Conservation (phyloP, 1,284 basidiomycete genomes). For the Exsudoporus floridanus region DNA sequence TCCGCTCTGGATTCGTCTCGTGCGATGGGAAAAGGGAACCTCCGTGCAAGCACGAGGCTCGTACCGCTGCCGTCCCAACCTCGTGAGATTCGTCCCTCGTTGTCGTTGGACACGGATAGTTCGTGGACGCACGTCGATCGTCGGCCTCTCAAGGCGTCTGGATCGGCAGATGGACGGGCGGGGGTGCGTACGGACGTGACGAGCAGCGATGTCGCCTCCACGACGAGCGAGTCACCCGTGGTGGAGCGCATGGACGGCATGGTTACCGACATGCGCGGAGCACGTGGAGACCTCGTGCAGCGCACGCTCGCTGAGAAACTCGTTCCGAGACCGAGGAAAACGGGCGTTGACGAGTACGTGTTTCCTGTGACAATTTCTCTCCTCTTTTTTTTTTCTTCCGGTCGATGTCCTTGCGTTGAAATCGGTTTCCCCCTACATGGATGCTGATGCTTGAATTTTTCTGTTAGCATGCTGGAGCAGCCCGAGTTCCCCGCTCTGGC, state of each 20-base stretch:
- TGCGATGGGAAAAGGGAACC: neutral
- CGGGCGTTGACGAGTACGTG: slow-evolving; percentile 62
- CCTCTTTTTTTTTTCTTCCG: too few species aligned
- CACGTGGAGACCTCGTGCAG: slow-evolving; percentile 26
- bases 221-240: slow-evolving; percentile 53
- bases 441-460: slow-evolving; percentile 18
- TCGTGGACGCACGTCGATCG: slow-evolving; percentile 53
- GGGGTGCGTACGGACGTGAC: slow-evolving; percentile 26
- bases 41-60: slow-evolving; percentile 2
- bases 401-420: too few species aligned
- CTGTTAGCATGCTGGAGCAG: slow-evolving; percentile 63
- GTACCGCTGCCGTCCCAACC: neutral
- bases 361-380: too few species aligned
- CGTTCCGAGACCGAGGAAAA: slow-evolving; percentile 57
- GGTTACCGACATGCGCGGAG: slow-evolving; percentile 24
- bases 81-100: slow-evolving; percentile 13
- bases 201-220: slow-evolving; percentile 55
- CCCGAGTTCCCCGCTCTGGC: slow-evolving; percentile 54
- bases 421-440: neutral
- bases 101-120: slow-evolving; percentile 40
- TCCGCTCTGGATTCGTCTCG: slow-evolving; percentile 3
- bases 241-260: slow-evolving; percentile 45
- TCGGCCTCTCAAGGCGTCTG: slow-evolving; percentile 16
- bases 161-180: slow-evolving; percentile 14
- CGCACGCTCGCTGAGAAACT: slow-evolving; percentile 59